A percentile compares a stretch with the other conserved stretches of the same genome.
phyloP scores from a whole-genome alignment of 1,139 yeast species.

The Meyerozyma smithsonii region DNA sequence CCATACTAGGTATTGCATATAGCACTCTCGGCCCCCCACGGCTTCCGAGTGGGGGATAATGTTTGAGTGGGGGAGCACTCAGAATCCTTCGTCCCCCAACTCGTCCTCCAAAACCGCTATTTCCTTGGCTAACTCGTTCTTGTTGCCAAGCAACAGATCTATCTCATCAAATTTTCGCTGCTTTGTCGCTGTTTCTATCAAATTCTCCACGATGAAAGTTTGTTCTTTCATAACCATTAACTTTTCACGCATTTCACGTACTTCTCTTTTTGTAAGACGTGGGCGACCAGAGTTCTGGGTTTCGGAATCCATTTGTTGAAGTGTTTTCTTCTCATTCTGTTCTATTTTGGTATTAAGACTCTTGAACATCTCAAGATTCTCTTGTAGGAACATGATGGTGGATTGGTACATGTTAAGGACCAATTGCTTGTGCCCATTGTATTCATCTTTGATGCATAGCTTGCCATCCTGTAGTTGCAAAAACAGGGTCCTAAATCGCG shows the following conservation, averaged over 20 bases:
- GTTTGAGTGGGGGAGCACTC: constrained; percentile 3
- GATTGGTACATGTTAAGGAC: constrained; percentile 34
- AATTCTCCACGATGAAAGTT: constrained; percentile 59
- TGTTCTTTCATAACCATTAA: constrained; percentile 88
- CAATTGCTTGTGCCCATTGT: constrained; percentile 15
- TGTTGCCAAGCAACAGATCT: constrained; percentile 52
- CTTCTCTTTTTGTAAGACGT: constrained; percentile 42
- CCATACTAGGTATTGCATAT: neutral
- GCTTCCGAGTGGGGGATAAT: neutral
- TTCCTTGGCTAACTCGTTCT: constrained; percentile 52
- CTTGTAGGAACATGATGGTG: constrained; percentile 30
- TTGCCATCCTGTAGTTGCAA: constrained; percentile 15
- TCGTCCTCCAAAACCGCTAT: constrained; percentile 45
- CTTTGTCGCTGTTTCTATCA: constrained; percentile 58
- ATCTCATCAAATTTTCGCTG: constrained; percentile 77
- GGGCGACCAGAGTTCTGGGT: constrained; percentile 13
- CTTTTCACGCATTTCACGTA: constrained; percentile 63
- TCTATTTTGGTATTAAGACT: constrained; percentile 22
- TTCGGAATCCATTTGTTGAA: constrained; percentile 2
- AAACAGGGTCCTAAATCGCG: constrained; percentile 22
- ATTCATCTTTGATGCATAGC: constrained; percentile 15
- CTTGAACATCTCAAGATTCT: constrained; percentile 27
- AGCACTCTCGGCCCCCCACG: neutral
- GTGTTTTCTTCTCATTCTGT: constrained; percentile 9
- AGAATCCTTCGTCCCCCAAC: constrained; percentile 67